Conservation (phyloP, 2,329 filamentous ascomycete genomes). For the Colletotrichum sp. region DNA sequence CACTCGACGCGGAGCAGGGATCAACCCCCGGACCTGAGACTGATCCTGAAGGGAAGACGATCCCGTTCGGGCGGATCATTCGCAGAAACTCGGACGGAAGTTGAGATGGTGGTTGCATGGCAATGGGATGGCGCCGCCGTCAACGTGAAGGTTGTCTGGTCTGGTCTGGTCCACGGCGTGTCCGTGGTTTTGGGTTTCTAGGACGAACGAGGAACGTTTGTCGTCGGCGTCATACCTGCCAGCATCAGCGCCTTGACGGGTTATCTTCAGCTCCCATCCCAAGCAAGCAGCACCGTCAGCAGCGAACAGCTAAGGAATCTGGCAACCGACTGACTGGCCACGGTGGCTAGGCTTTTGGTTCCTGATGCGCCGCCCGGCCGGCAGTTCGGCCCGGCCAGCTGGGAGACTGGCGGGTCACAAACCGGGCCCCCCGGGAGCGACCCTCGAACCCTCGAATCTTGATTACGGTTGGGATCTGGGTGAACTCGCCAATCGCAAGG, state of each 20-base stretch:
- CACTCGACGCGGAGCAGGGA: slow-evolving; percentile 25
- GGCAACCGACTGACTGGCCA: neutral
- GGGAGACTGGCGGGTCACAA: slow-evolving; percentile 1
- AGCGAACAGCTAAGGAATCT: neutral
- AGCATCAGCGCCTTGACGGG: neutral
- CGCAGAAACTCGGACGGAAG: slow-evolving; percentile 9
- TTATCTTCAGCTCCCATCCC: neutral
- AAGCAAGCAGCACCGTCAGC: neutral
- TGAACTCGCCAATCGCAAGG: slow-evolving; percentile 5
- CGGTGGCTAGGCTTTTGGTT: neutral
- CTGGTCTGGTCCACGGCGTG: neutral
- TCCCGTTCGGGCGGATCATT: slow-evolving; percentile 12
- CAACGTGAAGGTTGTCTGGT: neutral
- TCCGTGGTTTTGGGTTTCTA: neutral
- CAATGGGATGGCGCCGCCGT: slow-evolving; percentile 17
- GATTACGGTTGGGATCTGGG: slow-evolving; percentile 2
- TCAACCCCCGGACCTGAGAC: slow-evolving; percentile 24
- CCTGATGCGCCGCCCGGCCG: neutral
- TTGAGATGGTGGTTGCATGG: slow-evolving; percentile 3
- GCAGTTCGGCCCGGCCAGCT: neutral
- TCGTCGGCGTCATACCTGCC: slow-evolving; percentile 6
- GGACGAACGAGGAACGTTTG: neutral
- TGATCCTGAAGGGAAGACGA: slow-evolving; percentile 25
- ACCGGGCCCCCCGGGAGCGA: neutral
- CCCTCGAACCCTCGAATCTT: neutral